phyloP scores from a whole-genome alignment of 1,284 basidiomycete species.

The Ganoderma lingzhi region DNA sequence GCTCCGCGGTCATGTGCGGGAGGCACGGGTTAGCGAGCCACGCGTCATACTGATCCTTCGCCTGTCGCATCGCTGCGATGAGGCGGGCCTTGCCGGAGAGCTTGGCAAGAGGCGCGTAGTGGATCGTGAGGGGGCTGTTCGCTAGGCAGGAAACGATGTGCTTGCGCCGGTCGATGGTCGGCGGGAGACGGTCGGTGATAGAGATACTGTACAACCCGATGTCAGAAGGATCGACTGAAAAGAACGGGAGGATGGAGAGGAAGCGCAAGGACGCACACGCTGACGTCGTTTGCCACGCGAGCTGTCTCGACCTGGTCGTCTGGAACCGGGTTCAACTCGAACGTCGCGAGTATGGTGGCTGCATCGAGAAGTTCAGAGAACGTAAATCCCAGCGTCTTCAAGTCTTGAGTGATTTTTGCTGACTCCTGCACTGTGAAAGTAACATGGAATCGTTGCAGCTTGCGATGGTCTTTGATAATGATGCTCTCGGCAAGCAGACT shows the following conservation, averaged over 20 bases:
- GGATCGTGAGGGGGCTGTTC: not conserved
- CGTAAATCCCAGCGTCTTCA: not conserved
- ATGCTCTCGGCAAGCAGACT: not conserved
- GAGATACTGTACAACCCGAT: not conserved
- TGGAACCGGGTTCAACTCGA: conserved; percentile 2
- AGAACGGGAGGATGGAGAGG: not conserved
- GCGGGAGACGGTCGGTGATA: not conserved
- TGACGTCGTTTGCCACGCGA: not conserved
- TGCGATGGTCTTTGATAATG: not conserved
- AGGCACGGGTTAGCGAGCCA: conserved; percentile 1
- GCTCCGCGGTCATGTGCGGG: conserved; percentile 2
- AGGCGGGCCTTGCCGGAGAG: not conserved
- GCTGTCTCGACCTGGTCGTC: not conserved
- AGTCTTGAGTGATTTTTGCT: not conserved
- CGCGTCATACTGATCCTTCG: conserved; percentile 6
- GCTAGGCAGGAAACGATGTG: conserved; percentile 1
- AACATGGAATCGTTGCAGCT: not conserved
- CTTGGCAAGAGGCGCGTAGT: not conserved
- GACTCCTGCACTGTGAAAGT: conserved; percentile 3
- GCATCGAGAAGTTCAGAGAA: conserved; percentile 6
- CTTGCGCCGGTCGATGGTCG: conserved; percentile 1
- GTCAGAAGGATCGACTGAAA: not conserved
- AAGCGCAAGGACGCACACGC: not conserved
- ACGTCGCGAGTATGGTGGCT: not conserved
- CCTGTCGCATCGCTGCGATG: not conserved